Evolutionary conservation across 768 basidiomycete species (phyloP).

Genomic region (Lactifluus subvellereus): DNA sequence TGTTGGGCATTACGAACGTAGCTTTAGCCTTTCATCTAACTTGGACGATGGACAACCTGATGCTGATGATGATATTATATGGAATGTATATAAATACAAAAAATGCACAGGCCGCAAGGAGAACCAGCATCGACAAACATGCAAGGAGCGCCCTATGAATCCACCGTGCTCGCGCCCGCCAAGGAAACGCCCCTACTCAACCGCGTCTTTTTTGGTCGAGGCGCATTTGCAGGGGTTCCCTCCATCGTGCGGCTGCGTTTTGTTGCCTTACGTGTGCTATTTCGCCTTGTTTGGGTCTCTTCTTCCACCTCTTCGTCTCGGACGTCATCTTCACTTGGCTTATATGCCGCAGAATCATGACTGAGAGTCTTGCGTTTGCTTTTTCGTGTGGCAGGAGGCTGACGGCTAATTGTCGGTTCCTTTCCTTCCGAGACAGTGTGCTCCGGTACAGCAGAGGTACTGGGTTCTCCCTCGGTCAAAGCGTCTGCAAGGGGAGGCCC

Average conservation of each 20-base stretch:
- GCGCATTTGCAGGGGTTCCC: constrained; percentile 1
- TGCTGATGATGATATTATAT: background rate
- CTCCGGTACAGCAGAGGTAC: background rate
- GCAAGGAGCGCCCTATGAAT: constrained; percentile 3
- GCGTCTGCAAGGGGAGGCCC: background rate
- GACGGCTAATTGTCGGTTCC: background rate
- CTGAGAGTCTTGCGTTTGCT: constrained; percentile 23
- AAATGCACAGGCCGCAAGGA: background rate
- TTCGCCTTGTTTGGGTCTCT: constrained; percentile 8
- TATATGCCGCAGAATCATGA: constrained; percentile 22
- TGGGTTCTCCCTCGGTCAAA: background rate
- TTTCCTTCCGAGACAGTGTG: background rate
- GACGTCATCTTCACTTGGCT: constrained; percentile 17
- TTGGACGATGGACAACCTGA: background rate
- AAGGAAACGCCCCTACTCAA: constrained; percentile 18
- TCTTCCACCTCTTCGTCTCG: constrained; percentile 13
- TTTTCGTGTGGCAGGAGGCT: constrained; percentile 3
- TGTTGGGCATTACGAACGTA: background rate
- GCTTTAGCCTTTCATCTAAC: background rate
- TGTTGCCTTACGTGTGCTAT: constrained; percentile 6
- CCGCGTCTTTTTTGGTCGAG: constrained; percentile 21
- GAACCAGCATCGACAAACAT: background rate
- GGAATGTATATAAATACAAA: background rate
- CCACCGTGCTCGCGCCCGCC: constrained; percentile 8
- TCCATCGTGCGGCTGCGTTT: constrained; percentile 24